Evolutionary conservation across 2,329 filamentous ascomycete genomes (phyloP).

Genomic region (Saccharata proteae): DNA sequence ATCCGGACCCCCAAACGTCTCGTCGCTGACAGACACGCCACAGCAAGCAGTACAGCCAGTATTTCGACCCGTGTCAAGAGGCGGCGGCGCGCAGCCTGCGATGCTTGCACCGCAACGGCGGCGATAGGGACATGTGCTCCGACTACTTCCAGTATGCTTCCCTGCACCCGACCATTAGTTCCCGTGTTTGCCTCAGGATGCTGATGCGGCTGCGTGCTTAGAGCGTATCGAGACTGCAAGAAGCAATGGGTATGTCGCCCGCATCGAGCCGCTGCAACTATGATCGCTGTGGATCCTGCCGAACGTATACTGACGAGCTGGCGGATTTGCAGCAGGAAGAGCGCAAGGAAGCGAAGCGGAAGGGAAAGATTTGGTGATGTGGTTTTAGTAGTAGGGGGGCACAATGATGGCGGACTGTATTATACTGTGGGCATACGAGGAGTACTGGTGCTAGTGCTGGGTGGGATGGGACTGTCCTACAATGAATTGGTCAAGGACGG

Average conservation of each 20-base stretch:
- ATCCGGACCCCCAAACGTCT: conserved; percentile 2
- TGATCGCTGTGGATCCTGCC: conserved; percentile 10
- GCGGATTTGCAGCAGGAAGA: conserved; percentile 28
- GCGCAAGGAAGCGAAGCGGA: conserved; percentile 32
- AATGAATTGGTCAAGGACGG: too few relatives aligned
- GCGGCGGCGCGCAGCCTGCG: conserved; percentile 73
- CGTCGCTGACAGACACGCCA: conserved; percentile 4
- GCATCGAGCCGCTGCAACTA: too few relatives aligned
- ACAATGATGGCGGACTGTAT: too few relatives aligned
- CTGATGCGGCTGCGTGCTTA: conserved; percentile 25
- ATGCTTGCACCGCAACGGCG: conserved; percentile 79
- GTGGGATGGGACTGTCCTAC: too few relatives aligned
- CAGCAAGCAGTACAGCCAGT: conserved; percentile 82
- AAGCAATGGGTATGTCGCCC: conserved; percentile 67
- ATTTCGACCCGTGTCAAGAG: conserved; percentile 91
- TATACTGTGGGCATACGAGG: too few relatives aligned
- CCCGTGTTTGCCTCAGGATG: neutral
- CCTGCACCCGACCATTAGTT: conserved; percentile 1
- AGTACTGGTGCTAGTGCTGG: too few relatives aligned
- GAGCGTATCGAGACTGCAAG: conserved; percentile 89
- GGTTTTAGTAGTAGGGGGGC: too few relatives aligned
- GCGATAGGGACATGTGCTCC: conserved; percentile 76
- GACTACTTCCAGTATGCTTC: conserved; percentile 84
- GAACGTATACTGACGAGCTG: neutral
- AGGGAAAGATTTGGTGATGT: conserved; percentile 5